Conservation (phyloP, 2,329 filamentous ascomycete species). For the Domatiomyces globalis region DNA sequence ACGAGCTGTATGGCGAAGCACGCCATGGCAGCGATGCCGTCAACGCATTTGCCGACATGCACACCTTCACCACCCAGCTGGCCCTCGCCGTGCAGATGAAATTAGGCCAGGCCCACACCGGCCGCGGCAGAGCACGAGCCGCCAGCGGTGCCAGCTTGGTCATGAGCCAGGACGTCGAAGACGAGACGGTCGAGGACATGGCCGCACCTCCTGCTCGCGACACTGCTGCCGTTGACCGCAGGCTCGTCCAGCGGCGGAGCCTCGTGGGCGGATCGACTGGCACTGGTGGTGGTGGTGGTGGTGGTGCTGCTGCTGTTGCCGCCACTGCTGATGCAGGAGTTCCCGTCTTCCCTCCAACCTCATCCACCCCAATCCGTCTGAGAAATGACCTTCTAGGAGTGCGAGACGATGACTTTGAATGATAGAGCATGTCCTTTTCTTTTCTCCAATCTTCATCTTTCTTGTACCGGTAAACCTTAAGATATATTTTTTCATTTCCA, state of each 20-base stretch:
- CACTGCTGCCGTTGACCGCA: no score
- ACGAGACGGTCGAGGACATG: constrained; percentile 17
- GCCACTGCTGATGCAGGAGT: constrained; percentile 14
- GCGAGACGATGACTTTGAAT: constrained; percentile 36
- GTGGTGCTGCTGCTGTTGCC: constrained; percentile 6
- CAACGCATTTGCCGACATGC: constrained; percentile 40
- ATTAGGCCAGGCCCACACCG: constrained; percentile 25
- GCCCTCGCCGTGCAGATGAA: constrained; percentile 31
- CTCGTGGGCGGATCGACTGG: constrained; percentile 8
- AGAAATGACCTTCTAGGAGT: constrained; percentile 23
- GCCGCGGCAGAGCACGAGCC: constrained; percentile 15
- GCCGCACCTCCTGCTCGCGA: background rate
- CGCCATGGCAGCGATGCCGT: constrained; percentile 24
- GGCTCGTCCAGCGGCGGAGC: no score
- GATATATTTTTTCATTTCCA: background rate
- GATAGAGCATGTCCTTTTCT: constrained; percentile 10
- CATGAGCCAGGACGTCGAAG: constrained; percentile 30
- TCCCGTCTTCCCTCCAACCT: constrained; percentile 33
- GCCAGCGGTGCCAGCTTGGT: constrained; percentile 14
- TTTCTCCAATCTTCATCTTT: no score
- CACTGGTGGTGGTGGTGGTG: constrained; percentile 8
- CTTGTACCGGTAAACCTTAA: background rate
- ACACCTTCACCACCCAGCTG: constrained; percentile 31
- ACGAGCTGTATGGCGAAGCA: constrained; percentile 36
- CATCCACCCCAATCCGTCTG: constrained; percentile 27